Percentiles rank a stretch among this genome's conserved stretches.
Conservation (phyloP, 2,329 filamentous ascomycete species). For the Ilyonectria destructans region DNA sequence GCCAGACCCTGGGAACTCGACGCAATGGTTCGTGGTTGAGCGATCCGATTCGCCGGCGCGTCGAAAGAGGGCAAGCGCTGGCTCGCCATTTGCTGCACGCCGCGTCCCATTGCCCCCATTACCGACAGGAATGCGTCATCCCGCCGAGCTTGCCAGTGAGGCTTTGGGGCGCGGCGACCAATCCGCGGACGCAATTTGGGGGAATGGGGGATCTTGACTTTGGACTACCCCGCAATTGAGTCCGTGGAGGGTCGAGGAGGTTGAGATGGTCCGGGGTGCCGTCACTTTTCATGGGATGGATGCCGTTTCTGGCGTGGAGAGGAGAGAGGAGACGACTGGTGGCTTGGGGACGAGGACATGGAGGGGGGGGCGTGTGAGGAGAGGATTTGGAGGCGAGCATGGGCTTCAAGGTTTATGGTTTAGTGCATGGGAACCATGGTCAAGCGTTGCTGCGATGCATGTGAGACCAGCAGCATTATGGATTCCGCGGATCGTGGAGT, state of each 20-base stretch:
- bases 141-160: constrained; percentile 41
- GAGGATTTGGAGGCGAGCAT: not conserved
- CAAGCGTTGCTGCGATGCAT: constrained; percentile 8
- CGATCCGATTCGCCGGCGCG: constrained; percentile 42
- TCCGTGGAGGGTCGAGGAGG: constrained; percentile 1
- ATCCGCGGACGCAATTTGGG: constrained; percentile 18
- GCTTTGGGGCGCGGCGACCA: constrained; percentile 29
- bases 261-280: constrained; percentile 1
- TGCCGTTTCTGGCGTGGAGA: not conserved
- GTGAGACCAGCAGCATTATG: constrained; percentile 14
- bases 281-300: not conserved
- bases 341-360: not conserved
- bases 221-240: constrained; percentile 30
- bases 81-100: constrained; percentile 27
- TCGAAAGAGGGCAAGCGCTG: constrained; percentile 18
- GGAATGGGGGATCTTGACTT: constrained; percentile 12
- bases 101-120: constrained; percentile 45
- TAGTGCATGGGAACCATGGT: constrained; percentile 12
- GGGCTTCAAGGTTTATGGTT: constrained; percentile 18
- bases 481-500: no score
- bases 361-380: not conserved
- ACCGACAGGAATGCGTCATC: constrained; percentile 51
- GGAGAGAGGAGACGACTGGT: not conserved
- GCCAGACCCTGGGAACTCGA: constrained; percentile 21
- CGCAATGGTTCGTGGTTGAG: constrained; percentile 21